Conservation (phyloP, 2,329 filamentous ascomycete genomes). For the Helicocarpus griseus region DNA sequence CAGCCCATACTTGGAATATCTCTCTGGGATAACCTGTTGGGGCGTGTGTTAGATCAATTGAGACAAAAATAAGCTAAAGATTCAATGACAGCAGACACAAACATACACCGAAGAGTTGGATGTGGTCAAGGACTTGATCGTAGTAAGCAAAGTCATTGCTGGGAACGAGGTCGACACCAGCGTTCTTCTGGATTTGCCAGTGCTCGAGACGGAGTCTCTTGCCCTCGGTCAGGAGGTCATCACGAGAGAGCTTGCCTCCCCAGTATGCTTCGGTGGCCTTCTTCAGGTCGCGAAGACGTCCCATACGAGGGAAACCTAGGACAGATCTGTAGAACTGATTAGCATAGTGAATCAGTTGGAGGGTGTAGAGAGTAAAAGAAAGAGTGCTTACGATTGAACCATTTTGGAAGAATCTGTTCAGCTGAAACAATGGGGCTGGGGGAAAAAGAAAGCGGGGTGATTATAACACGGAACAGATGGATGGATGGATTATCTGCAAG, state of each 20-base stretch:
- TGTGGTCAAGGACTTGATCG: slow-evolving; percentile 95
- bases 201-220: slow-evolving; percentile 94
- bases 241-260: slow-evolving; percentile 86
- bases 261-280: slow-evolving; percentile 99
- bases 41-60: neutral
- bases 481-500: neutral
- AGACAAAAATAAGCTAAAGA: neutral
- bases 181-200: slow-evolving; percentile 99
- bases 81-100: neutral
- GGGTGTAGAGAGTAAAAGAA: neutral
- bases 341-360: slow-evolving; percentile 3
- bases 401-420: slow-evolving; percentile 34
- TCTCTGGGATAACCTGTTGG: slow-evolving; percentile 71
- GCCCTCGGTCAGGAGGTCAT: slow-evolving; percentile 84
- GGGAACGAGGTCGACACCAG: slow-evolving; percentile 93
- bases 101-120: slow-evolving; percentile 91
- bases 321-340: slow-evolving; percentile 46
- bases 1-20: slow-evolving; percentile 85
- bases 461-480: neutral
- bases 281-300: slow-evolving; percentile 97
- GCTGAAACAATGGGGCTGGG: neutral
- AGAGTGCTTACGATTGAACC: slow-evolving; percentile 49
- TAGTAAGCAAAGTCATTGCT: slow-evolving; percentile 99
- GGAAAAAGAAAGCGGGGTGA: neutral
- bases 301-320: slow-evolving; percentile 98